Evolutionary conservation across 75 land plant genomes (phyloP), one percentile per base, ranked within the genome.

Genomic region (Selaginella tamariscina): DNA sequence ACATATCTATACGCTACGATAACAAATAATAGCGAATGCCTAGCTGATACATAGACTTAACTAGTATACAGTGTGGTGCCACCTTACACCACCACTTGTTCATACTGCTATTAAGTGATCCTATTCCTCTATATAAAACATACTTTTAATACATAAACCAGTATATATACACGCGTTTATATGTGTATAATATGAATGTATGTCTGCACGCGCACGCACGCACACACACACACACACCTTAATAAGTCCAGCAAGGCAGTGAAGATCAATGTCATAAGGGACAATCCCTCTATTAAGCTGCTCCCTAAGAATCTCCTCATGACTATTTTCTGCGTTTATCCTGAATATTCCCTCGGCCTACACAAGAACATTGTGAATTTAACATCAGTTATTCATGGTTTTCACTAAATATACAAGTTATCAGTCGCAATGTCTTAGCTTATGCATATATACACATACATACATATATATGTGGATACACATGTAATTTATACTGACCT

Each of bases 341-440:
- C 83, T 72, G 28, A 83, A 81, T 39, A 83, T 78, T 29, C 83
- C 83, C 65, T 83, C 83, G 32, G 75, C 77, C 84, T 82, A 62
- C 74, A 76, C 71, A 22, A 9, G 29, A 2, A 55, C 13, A 67
- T 21, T 23, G 5, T 18, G 26, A 31, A 29, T 2, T n/a, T 27
- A n/a, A n/a, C n/a, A n/a, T n/a, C n/a, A n/a, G n/a, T n/a, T 31
- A 29, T 31, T 24, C 33, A 1, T 15, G 62, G 8, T 26, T 30
- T n/a, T 8, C 13, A 71, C 23, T 70, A 26, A 54, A 24, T 22
- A 0, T 22, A 28, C 49, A 27, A 15, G n/a, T n/a, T 20, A 29
- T 24, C 18, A 1, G 29, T 2, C 33, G 29, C 11, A 54, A 31
- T 27, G n/a, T 56, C 30, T 22, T 28, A 71, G 27, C 22, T 24